These are phyloP conservation scores for Actinomortierella ambigua DNA, from an alignment of 371 early-diverging fungal genomes.

Conservation along the genomic window DNA sequence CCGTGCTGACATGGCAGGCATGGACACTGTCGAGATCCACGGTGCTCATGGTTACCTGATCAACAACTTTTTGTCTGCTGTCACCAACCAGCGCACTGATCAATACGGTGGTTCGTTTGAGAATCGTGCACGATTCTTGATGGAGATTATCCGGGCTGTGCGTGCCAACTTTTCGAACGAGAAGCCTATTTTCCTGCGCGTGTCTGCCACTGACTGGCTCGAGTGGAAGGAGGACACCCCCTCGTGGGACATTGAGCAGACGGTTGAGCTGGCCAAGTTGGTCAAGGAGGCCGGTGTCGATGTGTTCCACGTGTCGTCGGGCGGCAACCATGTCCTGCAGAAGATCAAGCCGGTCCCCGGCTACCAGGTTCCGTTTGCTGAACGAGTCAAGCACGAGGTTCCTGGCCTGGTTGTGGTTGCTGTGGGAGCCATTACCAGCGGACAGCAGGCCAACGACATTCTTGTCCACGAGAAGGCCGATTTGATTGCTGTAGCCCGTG, in stretches of 20 bases:
- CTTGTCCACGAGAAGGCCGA: slow-evolving; percentile 73
- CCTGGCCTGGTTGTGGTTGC: slow-evolving; percentile 66
- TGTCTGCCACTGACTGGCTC: slow-evolving; percentile 77
- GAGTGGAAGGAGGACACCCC: slow-evolving; percentile 51
- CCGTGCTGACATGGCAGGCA: slow-evolving; percentile 77
- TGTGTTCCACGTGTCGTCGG: slow-evolving; percentile 73
- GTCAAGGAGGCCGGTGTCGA: slow-evolving; percentile 75
- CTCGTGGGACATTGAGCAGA: slow-evolving; percentile 70
- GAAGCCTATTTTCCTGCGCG: slow-evolving; percentile 81
- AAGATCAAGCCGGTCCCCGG: slow-evolving; percentile 56
- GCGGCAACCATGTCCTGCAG: slow-evolving; percentile 62
- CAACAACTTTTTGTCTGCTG: slow-evolving; percentile 79
- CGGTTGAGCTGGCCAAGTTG: slow-evolving; percentile 57
- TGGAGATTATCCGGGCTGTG: slow-evolving; percentile 68
- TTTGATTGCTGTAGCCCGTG: slow-evolving; percentile 75
- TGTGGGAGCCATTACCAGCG: slow-evolving; percentile 77
- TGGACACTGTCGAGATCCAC: slow-evolving; percentile 90
- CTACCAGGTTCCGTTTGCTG: slow-evolving; percentile 79
- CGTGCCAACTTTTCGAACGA: slow-evolving; percentile 74
- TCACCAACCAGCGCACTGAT: slow-evolving; percentile 85
- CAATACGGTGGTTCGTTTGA: slow-evolving; percentile 82
- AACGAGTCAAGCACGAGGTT: slow-evolving; percentile 57
- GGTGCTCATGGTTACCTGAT: slow-evolving; percentile 77
- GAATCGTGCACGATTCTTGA: slow-evolving; percentile 72
- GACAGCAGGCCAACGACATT: slow-evolving; percentile 71